Evolutionary conservation across 2,329 filamentous ascomycete species (phyloP), one percentile per base, ranked within the genome.

Genomic region (Boeremia lycopersici): DNA sequence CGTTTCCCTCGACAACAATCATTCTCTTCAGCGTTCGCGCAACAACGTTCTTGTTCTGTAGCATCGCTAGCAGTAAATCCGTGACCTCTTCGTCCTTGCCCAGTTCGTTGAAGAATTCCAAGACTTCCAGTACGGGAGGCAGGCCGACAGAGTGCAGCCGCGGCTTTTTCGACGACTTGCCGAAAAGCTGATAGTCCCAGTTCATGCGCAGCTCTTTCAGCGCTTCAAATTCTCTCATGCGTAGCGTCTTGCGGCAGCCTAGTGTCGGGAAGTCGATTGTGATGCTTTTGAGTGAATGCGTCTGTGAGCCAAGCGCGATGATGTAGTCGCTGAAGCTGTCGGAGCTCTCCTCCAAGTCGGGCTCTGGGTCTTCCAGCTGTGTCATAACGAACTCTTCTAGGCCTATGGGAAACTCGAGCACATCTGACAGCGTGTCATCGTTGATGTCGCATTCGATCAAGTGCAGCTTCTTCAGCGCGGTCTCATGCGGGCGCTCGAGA

Each of bases 371-470:
- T 35, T 68, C 67, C 6, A 56, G 44, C 17, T 72, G 69, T 3
- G 67, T 72, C 64, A 72, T 69, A 29, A 71, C 67, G 17, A 72
- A 71, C 26, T 72, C 69, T 34, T 71, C 65, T 1, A 72, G 57
- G 7, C 64, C 67, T 45, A 69, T 62, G 0, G 69, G 69, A 6
- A 72, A 60, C 49, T 71, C 65, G n/a, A 72, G 62, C 2, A 72
- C 49, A 35, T 72, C 69, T 3, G 65, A 61, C 1, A 72, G 60
- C 3, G 67, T 67, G 35, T 72, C 69, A 25, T 72, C 69, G 48
- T 66, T 71, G 31, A 72, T 69, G 45, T 72, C 69, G 59, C 69
- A 72, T 58, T 72, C 69, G 34, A 72, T 65, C 17, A 72, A 34
- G 15, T 64, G 60, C 13, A 72, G 54, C 17, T 59, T 62, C 44